These are phyloP conservation scores for Carpinus viminea DNA, from an alignment of 306 rosid species.

Conservation along the genomic window DNA sequence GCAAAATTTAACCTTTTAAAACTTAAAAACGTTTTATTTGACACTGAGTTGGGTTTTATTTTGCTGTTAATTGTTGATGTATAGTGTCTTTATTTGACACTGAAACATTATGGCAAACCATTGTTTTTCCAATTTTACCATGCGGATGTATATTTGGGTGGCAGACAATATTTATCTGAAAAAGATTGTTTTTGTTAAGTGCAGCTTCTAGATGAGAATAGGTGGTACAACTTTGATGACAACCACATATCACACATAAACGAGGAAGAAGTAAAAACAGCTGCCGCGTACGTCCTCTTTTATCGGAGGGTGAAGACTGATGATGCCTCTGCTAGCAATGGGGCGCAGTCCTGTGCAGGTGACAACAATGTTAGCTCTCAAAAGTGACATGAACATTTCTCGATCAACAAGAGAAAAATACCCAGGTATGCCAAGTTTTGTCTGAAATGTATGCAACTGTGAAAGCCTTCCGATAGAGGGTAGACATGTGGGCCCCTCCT, in stretches of 20 bases:
- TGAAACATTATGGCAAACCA: background rate
- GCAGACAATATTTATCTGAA: background rate
- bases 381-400: constrained; percentile 26
- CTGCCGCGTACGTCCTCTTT: constrained; percentile 92
- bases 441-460: constrained; percentile 4
- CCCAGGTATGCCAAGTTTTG: constrained; percentile 26
- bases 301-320: constrained; percentile 79
- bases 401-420: constrained; percentile 17
- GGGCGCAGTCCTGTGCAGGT: constrained; percentile 40
- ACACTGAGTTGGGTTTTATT: background rate
- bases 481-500: constrained; percentile 1
- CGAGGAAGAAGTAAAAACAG: constrained; percentile 89
- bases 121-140: background rate
- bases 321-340: constrained; percentile 55
- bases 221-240: constrained; percentile 95
- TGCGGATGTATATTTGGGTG: background rate
- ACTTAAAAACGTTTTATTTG: background rate
- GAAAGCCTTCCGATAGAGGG: constrained; percentile 23
- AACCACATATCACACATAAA: constrained; percentile 83
- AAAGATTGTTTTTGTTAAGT: constrained; percentile 18
- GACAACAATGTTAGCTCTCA: constrained; percentile 11
- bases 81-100: background rate
- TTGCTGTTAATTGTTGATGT: background rate
- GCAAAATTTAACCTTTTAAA: background rate
- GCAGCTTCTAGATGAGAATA: constrained; percentile 89